A percentile compares a stretch with the other conserved stretches of the same genome.
Evolutionary conservation across 2,329 filamentous ascomycete genomes (phyloP).

Genomic region (Xylariaceae sp.): DNA sequence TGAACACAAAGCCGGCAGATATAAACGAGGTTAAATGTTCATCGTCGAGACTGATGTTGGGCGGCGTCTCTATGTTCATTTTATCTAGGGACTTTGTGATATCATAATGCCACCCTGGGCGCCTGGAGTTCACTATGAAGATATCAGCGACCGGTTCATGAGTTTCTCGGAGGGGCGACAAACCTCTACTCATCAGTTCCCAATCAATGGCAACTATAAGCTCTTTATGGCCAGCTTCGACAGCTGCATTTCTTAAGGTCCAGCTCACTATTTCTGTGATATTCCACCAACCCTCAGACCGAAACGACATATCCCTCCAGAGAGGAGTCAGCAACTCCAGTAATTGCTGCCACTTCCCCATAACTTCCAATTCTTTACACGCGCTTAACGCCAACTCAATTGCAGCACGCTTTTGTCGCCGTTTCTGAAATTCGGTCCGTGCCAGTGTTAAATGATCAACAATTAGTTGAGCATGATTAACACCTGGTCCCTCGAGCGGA

Average conservation of each 20-base stretch:
- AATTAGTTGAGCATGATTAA: constrained; percentile 53
- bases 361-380: constrained; percentile 49
- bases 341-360: constrained; percentile 49
- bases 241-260: constrained; percentile 54
- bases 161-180: constrained; percentile 24
- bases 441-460: constrained; percentile 48
- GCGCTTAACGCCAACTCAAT: constrained; percentile 55
- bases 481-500: constrained; percentile 45
- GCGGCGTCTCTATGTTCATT: constrained; percentile 40
- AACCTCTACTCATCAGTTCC: constrained; percentile 57
- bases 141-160: constrained; percentile 15
- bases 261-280: constrained; percentile 57
- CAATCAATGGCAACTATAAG: constrained; percentile 59
- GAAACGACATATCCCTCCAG: constrained; percentile 53
- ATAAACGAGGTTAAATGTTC: constrained; percentile 50
- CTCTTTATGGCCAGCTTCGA: constrained; percentile 46
- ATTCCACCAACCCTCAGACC: constrained; percentile 55
- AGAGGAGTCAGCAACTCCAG: constrained; percentile 50
- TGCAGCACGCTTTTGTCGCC: constrained; percentile 48
- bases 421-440: constrained; percentile 48
- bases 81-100: constrained; percentile 52
- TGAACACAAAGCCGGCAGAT: constrained; percentile 53
- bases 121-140: constrained; percentile 47
- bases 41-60: constrained; percentile 47
- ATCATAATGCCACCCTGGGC: constrained; percentile 57